phyloP scores from a whole-genome alignment of 805 yeast species.

The Cyberlindnera nakhonratchasimensis region DNA sequence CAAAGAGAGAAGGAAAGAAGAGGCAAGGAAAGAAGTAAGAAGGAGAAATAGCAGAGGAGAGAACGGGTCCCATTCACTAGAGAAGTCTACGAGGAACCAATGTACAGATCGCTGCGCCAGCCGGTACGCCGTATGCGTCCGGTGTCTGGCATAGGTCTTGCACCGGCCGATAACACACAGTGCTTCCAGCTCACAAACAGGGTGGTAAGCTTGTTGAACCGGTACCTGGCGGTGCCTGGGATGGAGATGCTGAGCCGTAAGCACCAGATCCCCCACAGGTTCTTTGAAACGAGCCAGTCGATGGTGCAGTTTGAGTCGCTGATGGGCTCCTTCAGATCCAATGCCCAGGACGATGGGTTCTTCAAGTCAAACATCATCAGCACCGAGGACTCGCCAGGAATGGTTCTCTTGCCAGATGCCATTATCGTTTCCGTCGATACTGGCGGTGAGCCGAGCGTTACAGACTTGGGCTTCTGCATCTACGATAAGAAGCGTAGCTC shows the following conservation, averaged over 20 bases:
- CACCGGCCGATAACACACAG: not conserved
- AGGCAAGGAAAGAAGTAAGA: no score
- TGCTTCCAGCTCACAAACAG: slow-evolving; percentile 1
- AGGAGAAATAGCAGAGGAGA: no score
- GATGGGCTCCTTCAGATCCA: slow-evolving; percentile 2
- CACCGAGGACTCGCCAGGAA: not conserved
- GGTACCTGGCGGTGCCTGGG: not conserved
- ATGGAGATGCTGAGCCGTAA: no score
- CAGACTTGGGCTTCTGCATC: slow-evolving; percentile 17
- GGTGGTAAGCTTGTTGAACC: not conserved
- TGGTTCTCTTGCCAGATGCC: slow-evolving; percentile 8
- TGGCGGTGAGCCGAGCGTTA: slow-evolving; percentile 9
- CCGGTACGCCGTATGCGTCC: not conserved
- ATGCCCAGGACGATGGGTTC: slow-evolving; percentile 6
- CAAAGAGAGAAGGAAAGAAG: no score
- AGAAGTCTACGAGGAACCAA: no score
- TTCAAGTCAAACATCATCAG: not conserved
- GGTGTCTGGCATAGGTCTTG: not conserved
- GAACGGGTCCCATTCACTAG: no score
- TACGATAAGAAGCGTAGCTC: slow-evolving; percentile 11
- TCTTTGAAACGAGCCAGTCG: no score
- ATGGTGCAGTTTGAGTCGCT: slow-evolving; percentile 2
- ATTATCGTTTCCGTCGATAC: slow-evolving; percentile 14
- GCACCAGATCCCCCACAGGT: no score
- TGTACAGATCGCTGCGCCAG: no score